Percentiles rank a stretch among this genome's conserved stretches.
Evolutionary conservation across 129 eudicot species (phyloP).

Genomic region (Escallonia herrerae): DNA sequence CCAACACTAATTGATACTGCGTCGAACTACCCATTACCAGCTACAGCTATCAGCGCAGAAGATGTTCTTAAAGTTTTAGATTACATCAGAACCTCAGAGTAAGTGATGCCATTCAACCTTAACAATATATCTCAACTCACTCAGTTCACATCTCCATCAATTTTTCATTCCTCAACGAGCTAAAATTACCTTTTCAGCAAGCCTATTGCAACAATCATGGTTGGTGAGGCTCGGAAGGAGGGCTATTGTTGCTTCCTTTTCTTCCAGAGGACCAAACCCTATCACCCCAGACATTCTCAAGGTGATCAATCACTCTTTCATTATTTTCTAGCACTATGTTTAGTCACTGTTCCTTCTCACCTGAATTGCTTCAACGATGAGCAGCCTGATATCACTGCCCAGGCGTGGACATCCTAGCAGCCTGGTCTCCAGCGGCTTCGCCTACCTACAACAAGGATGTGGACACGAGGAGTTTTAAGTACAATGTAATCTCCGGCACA

Average conservation of each 20-base stretch:
- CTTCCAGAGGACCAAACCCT: conserved; percentile 37
- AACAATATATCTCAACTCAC: background rate
- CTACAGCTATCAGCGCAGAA: conserved; percentile 13
- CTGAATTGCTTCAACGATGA: too few relatives aligned
- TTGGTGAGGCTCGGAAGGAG: conserved; percentile 18
- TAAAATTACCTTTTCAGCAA: conserved; percentile 11
- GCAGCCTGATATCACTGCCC: too few relatives aligned
- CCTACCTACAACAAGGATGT: conserved; percentile 7
- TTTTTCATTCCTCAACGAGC: background rate
- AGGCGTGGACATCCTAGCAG: conserved; percentile 36
- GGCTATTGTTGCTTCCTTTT: conserved; percentile 30
- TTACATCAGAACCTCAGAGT: conserved; percentile 25
- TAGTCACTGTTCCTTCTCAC: background rate
- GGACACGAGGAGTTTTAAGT: conserved; percentile 14
- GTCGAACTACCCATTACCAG: conserved; percentile 24
- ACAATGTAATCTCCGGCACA: conserved; percentile 29
- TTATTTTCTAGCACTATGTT: background rate
- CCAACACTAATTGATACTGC: conserved; percentile 9
- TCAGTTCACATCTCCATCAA: too few relatives aligned
- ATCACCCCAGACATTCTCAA: conserved; percentile 30
- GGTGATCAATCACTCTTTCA: background rate
- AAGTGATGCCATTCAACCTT: background rate
- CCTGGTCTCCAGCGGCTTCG: conserved; percentile 27
- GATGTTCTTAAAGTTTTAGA: conserved; percentile 20
- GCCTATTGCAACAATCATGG: conserved; percentile 26